Percentiles rank a stretch among this genome's conserved stretches.
These are phyloP conservation scores for Metschnikowia similis DNA, from an alignment of 805 yeast species.

Conservation along the genomic window DNA sequence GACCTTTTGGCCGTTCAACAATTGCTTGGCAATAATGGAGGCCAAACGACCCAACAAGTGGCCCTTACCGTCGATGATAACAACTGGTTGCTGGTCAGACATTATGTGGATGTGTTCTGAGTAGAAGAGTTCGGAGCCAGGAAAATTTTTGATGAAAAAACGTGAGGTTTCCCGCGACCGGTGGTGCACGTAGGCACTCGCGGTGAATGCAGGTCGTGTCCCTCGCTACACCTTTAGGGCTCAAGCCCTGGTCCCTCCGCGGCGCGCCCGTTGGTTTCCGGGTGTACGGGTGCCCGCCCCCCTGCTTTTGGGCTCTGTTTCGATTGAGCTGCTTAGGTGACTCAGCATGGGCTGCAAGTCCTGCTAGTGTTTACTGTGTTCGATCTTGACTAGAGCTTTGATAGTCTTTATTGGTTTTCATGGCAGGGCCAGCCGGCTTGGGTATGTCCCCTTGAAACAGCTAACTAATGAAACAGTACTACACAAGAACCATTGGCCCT, in stretches of 20 bases:
- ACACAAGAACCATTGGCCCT: no score
- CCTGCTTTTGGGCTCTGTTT: no score
- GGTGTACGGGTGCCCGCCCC: no score
- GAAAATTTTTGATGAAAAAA: slow-evolving; percentile 15
- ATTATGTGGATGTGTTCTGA: slow-evolving; percentile 27
- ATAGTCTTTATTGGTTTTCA: no score
- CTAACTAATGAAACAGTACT: no score
- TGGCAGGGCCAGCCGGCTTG: no score
- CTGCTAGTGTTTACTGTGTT: no score
- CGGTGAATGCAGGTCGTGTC: slow-evolving; percentile 2
- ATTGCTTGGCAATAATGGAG: slow-evolving; percentile 96
- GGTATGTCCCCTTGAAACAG: no score
- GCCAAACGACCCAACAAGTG: slow-evolving; percentile 99
- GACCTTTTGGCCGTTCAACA: slow-evolving; percentile 96
- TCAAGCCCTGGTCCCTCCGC: slow-evolving; percentile 6
- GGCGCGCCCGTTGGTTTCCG: no score
- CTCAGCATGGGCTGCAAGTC: no score
- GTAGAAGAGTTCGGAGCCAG: slow-evolving; percentile 7
- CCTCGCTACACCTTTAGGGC: slow-evolving; percentile 6
- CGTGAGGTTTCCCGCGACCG: slow-evolving; percentile 7
- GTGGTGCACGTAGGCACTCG: slow-evolving; percentile 8
- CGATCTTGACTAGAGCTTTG: no score
- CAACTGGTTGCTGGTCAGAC: slow-evolving; percentile 93
- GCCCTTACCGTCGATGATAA: slow-evolving; percentile 99
- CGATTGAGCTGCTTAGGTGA: no score